Conservation (phyloP, 495 filamentous ascomycete genomes). For the Aspergillus taichungensis region DNA sequence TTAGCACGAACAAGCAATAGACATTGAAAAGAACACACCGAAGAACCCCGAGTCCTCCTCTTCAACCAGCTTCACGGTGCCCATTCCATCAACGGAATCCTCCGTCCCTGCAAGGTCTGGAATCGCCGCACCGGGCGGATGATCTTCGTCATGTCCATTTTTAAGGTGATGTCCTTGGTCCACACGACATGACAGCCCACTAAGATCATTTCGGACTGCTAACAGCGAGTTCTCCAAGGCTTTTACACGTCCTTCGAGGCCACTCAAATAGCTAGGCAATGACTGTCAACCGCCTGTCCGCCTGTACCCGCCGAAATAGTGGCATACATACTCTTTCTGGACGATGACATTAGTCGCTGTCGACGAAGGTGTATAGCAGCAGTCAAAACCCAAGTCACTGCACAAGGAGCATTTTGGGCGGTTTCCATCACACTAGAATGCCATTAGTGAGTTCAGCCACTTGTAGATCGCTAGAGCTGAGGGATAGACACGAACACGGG, state of each 20-base stretch:
- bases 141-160: background rate
- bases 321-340: constrained; percentile 30
- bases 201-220: constrained; percentile 17
- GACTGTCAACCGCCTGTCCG: background rate
- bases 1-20: constrained; percentile 8
- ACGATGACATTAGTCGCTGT: constrained; percentile 35
- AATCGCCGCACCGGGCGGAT: background rate
- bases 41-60: constrained; percentile 42
- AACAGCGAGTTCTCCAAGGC: constrained; percentile 15
- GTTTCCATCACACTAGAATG: constrained; percentile 32
- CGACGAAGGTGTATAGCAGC: constrained; percentile 31
- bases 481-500: constrained; percentile 20
- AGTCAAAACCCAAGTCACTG: constrained; percentile 34
- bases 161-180: background rate
- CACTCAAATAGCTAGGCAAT: constrained; percentile 9
- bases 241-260: constrained; percentile 14
- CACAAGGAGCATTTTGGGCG: constrained; percentile 39
- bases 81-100: constrained; percentile 36
- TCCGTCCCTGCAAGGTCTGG: constrained; percentile 18
- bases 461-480: no score
- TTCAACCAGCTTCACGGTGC: constrained; percentile 27
- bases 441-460: background rate
- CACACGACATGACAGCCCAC: constrained; percentile 14
- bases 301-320: background rate
- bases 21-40: constrained; percentile 17